These are phyloP conservation scores for Lichenothelia convexa DNA, from an alignment of 495 filamentous ascomycete genomes.

Conservation along the genomic window DNA sequence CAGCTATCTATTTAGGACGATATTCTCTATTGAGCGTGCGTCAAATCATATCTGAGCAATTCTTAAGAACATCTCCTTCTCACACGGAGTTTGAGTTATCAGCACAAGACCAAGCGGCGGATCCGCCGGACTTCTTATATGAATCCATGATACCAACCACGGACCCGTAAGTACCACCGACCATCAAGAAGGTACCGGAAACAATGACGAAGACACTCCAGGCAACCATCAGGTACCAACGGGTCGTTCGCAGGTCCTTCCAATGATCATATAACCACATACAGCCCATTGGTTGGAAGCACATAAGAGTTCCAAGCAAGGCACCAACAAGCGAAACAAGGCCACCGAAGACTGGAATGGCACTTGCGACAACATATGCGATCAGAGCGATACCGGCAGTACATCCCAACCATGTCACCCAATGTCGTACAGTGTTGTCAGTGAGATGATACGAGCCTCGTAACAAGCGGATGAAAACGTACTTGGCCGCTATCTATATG, in stretches of 20 bases:
- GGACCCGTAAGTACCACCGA: constrained; percentile 11
- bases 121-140: constrained; percentile 11
- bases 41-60: too few species aligned
- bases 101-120: constrained; percentile 9
- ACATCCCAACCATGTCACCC: constrained; percentile 15
- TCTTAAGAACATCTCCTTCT: too few species aligned
- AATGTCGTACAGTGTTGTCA: constrained; percentile 8
- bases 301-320: constrained; percentile 16
- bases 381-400: constrained; percentile 10
- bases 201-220: constrained; percentile 5
- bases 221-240: constrained; percentile 1
- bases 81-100: constrained; percentile 5
- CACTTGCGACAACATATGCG: constrained; percentile 16
- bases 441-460: constrained; percentile 8
- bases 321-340: constrained; percentile 17
- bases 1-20: too few species aligned
- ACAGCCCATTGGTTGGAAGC: constrained; percentile 27
- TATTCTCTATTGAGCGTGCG: too few species aligned
- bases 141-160: constrained; percentile 3
- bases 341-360: constrained; percentile 17
- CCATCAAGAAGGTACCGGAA: constrained; percentile 6
- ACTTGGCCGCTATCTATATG: constrained; percentile 25
- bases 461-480: constrained; percentile 14
- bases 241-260: constrained; percentile 3
- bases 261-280: constrained; percentile 32